Percentiles rank a stretch among this genome's conserved stretches.
phyloP scores from a whole-genome alignment of 73 alveolate species.

The Effrenium voratum region DNA sequence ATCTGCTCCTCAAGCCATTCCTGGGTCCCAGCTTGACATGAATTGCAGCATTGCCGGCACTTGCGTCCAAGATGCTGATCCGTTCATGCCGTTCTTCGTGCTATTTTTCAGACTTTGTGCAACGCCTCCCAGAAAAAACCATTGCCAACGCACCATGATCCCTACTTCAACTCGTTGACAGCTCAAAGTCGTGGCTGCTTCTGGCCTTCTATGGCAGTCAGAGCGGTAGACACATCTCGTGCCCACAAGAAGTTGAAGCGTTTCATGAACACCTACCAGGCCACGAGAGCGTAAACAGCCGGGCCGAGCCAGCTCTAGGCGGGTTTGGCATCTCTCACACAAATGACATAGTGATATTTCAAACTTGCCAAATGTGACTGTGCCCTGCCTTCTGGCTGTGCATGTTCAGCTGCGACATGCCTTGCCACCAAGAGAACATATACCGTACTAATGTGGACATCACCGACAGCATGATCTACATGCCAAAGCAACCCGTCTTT shows the following conservation, averaged over 20 bases:
- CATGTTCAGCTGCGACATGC: constrained; percentile 88
- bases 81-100: constrained; percentile 81
- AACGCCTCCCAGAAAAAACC: background rate
- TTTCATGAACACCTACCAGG: constrained; percentile 58
- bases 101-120: constrained; percentile 81
- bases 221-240: constrained; percentile 80
- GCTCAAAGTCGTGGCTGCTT: background rate
- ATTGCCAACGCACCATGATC: background rate
- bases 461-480: background rate
- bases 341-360: too few species aligned
- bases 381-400: constrained; percentile 90
- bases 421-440: background rate
- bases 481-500: too few species aligned
- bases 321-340: too few species aligned
- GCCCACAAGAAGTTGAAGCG: constrained; percentile 84
- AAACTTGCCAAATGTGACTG: too few species aligned
- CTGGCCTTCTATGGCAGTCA: constrained; percentile 82
- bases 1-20: constrained; percentile 89
- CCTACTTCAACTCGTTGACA: background rate
- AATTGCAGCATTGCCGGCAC: background rate
- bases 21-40: too few species aligned
- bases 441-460: background rate
- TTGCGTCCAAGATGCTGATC: constrained; percentile 41
- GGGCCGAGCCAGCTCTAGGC: background rate
- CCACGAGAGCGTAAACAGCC: background rate